Conservation (phyloP, 2,329 filamentous ascomycete species). For the Dactylellina drechsleri region DNA sequence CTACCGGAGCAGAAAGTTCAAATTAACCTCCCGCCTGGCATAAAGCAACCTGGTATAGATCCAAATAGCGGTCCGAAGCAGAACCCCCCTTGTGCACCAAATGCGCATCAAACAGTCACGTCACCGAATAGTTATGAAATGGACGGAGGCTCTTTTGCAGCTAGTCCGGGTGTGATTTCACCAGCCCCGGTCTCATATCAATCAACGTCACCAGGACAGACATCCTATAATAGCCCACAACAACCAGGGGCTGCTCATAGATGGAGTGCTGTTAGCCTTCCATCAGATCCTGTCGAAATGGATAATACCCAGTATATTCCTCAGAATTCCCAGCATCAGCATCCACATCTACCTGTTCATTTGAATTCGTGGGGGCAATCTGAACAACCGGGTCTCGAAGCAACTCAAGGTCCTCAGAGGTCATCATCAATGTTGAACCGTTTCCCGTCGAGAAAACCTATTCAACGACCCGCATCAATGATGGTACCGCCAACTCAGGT, state of each 20-base stretch:
- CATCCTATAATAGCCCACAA: not conserved
- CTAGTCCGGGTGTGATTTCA: not conserved
- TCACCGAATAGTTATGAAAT: constrained; percentile 25
- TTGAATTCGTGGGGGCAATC: constrained; percentile 23
- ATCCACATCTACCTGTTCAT: constrained; percentile 8
- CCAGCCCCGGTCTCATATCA: constrained; percentile 26
- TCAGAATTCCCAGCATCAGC: not conserved
- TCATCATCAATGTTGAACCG: constrained; percentile 28
- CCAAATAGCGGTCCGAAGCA: not conserved
- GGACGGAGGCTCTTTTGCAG: constrained; percentile 12
- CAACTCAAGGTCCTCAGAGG: constrained; percentile 15
- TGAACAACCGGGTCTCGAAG: too few relatives aligned
- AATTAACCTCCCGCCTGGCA: constrained; percentile 43
- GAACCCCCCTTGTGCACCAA: not conserved
- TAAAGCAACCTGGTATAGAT: constrained; percentile 11
- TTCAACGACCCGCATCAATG: constrained; percentile 46
- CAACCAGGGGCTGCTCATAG: constrained; percentile 10
- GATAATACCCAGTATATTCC: constrained; percentile 19
- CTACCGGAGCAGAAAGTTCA: constrained; percentile 19
- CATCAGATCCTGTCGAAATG: constrained; percentile 27
- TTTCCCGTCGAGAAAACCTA: constrained; percentile 36
- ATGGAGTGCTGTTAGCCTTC: constrained; percentile 17
- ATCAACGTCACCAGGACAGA: constrained; percentile 6
- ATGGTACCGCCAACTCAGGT: constrained; percentile 28
- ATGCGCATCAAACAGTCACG: constrained; percentile 1